Base-by-base conservation (phyloP, 768 basidiomycete genomes). In the Daedaleopsis nitida region DNA sequence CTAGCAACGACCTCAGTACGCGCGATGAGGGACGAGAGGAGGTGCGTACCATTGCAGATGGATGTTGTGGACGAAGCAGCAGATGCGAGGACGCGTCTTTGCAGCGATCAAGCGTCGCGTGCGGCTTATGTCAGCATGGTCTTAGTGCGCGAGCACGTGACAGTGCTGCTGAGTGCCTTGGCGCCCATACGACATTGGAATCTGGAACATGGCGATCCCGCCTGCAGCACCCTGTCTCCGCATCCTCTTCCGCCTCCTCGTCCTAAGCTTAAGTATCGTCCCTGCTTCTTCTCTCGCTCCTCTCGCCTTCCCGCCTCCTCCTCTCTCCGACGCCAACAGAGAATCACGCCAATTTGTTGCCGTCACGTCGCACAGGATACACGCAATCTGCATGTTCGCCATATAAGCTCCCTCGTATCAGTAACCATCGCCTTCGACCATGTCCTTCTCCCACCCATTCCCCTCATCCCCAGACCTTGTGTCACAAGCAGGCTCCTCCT, bases 1-100 rank as follows among this genome's bases (percentile, higher is more conserved):
- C 96, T 98, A 54, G 52, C 10, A 23, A 47, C 2, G 5, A 19
- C n/a, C 7, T 11, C 21, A 23, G 1, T 21, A 11, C 34, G 9
- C 11, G 19, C 39, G 17, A 17, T 34, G 17, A 7, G 2, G 5
- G 10, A 10, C n/a, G 8, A 10, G 35, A 5, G 0, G 39, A 42
- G 17, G 39, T 16, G 51, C 57, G 16, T 38, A 55, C 62, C 62
- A 59, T 59, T 52, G n/a, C 16, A 2, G 50, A 47, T 42, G 57
- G 53, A 58, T 39, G 47, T 53, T 14, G 38, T 52, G 50, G 55
- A 43, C 52, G 37, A 54, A 38, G 19, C 19, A 19, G 52, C 23
- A 35, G 44, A 23, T 37, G 48, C 35, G 48, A 34, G 50, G 24
- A 63, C 57, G 53, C 57, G 62, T 53, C 57, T 53, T 52, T 50